Percentiles rank a stretch among this genome's conserved stretches.
phyloP scores from a whole-genome alignment of 108 stramenopile species.

The Nitzschia palea region DNA sequence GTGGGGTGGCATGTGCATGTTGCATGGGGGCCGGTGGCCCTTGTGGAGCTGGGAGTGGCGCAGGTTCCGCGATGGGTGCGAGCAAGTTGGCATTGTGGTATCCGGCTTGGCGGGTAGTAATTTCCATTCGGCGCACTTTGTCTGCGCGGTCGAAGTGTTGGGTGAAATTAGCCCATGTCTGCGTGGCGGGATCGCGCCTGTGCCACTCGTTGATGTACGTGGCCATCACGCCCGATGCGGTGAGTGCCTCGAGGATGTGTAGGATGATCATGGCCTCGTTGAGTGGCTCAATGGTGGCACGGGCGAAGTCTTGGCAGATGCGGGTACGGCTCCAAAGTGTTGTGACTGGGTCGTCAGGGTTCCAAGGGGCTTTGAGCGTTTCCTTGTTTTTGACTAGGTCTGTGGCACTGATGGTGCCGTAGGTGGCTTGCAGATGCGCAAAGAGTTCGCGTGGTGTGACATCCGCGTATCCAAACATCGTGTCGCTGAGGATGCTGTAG shows the following conservation, averaged over 20 bases:
- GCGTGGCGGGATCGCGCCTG: neutral
- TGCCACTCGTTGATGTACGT: neutral
- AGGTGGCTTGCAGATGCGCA: slow-evolving; percentile 15
- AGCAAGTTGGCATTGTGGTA: slow-evolving; percentile 11
- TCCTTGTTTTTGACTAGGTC: slow-evolving; percentile 15
- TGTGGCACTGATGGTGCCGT: slow-evolving; percentile 25
- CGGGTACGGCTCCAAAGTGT: slow-evolving; percentile 8
- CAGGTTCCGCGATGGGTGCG: too few species aligned
- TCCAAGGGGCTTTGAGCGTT: slow-evolving; percentile 1
- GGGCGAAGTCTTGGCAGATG: slow-evolving; percentile 6
- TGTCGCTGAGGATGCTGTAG: slow-evolving; percentile 1
- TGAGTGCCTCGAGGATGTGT: neutral
- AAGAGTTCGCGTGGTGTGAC: slow-evolving; percentile 4
- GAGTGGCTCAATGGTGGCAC: neutral
- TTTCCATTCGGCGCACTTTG: neutral
- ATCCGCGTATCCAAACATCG: neutral
- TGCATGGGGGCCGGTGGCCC: too few species aligned
- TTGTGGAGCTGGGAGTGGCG: too few species aligned
- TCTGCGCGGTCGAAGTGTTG: slow-evolving; percentile 10
- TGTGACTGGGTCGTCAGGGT: slow-evolving; percentile 22
- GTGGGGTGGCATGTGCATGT: neutral
- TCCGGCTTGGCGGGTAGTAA: slow-evolving; percentile 3
- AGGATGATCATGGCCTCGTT: neutral
- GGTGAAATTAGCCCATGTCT: slow-evolving; percentile 2
- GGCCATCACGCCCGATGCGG: neutral